Base-by-base conservation (phyloP, 2,329 filamentous ascomycete species). In the Clarireedia hainanense region DNA sequence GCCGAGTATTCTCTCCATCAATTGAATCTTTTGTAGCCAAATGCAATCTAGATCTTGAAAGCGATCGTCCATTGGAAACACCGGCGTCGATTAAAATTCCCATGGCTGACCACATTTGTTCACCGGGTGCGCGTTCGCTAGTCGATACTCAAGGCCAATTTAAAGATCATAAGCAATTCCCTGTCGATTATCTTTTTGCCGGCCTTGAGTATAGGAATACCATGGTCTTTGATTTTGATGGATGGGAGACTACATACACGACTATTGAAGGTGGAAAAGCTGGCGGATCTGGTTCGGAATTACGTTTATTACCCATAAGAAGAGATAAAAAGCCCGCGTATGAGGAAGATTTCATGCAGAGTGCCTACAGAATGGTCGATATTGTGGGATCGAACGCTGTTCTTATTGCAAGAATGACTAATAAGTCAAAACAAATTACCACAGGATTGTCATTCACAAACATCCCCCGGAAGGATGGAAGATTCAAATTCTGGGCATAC, bases 181-280 rank as follows among this genome's bases (percentile, higher is more conserved):
- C 65, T n/a, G 63, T 70, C 10, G 61, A 68, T 23, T 70, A 70
- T 48, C 48, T 69, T 10, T 69, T 68, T 45, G 52, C 63, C 3
- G 67, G 66, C 6, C 61, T 69, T 4, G 65, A 69, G 36, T 61
- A 65, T 15, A 57, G 57, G 36, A 60, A 57, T n/a, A 61, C 55
- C 2, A 39, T 69, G 5, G 37, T 45, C 0, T 59, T 68, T 6
- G 40, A 58, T 4, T 66, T 60, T 47, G 47, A 62, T 2, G 57
- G 57, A 24, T 70, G 65, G 61, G 42, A 48, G 20, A 43, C 68
- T 17, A 27, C 46, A 4, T 70, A 65, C 47, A 64, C 64, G 0
- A 61, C 59, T 26, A 60, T 69, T 53, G 63, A 70, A 40, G 63
- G 56, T 17, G 69, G 69, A 6, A 66, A 65, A 56, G 61, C 66